These are phyloP conservation scores for Urochloa ruziziensis DNA, from an alignment of 176 grass and related monocot species.

Conservation along the genomic window DNA sequence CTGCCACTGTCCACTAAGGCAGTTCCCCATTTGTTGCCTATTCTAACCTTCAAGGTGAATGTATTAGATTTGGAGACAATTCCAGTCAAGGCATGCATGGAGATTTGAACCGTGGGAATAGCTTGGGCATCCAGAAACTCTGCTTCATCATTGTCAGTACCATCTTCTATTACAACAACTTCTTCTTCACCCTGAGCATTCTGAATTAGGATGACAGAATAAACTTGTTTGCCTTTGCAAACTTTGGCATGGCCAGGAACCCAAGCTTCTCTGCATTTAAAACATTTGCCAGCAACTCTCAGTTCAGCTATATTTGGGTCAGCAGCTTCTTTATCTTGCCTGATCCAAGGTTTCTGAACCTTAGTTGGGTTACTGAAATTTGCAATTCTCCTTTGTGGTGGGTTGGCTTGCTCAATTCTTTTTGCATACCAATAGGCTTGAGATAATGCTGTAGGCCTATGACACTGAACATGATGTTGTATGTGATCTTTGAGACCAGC, in stretches of 20 bases:
- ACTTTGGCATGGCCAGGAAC: not conserved
- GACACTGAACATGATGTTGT: not conserved
- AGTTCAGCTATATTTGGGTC: not conserved
- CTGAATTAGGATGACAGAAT: rapidly evolving
- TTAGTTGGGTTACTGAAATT: not conserved
- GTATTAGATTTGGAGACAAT: not conserved
- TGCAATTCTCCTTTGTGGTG: not conserved
- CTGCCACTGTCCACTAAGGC: not conserved
- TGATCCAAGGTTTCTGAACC: not conserved
- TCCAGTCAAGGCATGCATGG: not conserved
- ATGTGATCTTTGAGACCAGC: not conserved
- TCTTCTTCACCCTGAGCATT: not conserved
- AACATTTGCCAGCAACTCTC: not conserved
- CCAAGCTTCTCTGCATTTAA: not conserved
- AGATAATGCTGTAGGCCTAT: not conserved
- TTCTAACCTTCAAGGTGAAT: not conserved
- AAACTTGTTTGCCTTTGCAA: not conserved
- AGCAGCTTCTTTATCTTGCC: rapidly evolving
- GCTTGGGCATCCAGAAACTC: not conserved
- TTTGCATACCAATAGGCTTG: not conserved
- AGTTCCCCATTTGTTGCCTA: rapidly evolving
- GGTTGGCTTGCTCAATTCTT: not conserved
- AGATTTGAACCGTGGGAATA: rapidly evolving
- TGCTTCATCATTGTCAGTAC: rapidly evolving
- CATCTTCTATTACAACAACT: not conserved